A percentile compares a stretch with the other conserved stretches of the same genome.
These are phyloP conservation scores for Alternaria solani DNA, from an alignment of 2,329 filamentous ascomycete genomes.

Conservation along the genomic window DNA sequence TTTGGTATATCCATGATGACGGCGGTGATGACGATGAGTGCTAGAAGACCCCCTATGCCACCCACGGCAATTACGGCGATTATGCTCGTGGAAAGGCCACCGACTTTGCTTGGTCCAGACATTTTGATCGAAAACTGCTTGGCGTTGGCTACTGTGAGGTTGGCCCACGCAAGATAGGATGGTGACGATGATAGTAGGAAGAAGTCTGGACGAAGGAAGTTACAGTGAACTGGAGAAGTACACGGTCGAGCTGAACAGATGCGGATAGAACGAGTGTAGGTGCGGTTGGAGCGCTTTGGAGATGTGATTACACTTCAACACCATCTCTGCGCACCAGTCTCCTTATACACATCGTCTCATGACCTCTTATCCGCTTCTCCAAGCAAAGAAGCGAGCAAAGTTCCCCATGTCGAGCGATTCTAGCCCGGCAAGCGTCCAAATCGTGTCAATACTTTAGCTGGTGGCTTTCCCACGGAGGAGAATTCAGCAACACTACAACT, in stretches of 20 bases:
- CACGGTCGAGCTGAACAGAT: background rate
- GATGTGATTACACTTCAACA: background rate
- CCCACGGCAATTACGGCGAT: constrained; percentile 20
- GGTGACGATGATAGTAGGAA: background rate
- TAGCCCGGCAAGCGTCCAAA: background rate
- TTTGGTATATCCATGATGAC: constrained; percentile 21
- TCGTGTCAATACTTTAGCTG: background rate
- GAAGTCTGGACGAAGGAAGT: background rate
- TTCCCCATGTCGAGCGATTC: background rate
- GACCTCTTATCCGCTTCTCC: background rate
- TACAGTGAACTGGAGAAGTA: background rate
- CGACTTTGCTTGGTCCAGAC: constrained; percentile 6
- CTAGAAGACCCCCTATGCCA: constrained; percentile 18
- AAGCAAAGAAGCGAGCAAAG: constrained; percentile 1
- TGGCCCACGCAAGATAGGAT: background rate
- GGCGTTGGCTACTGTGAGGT: background rate
- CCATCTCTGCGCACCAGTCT: background rate
- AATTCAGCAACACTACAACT: constrained; percentile 3
- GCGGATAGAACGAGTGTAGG: background rate
- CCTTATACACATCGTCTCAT: background rate
- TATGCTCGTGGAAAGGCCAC: constrained; percentile 16
- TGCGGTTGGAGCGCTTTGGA: background rate
- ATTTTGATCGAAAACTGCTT: background rate
- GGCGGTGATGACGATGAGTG: constrained; percentile 17
- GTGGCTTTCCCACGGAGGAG: background rate